Evolutionary conservation across 139 green algal genomes (phyloP), one percentile per base, ranked within the genome.

Genomic region (Chlorella sp.): DNA sequence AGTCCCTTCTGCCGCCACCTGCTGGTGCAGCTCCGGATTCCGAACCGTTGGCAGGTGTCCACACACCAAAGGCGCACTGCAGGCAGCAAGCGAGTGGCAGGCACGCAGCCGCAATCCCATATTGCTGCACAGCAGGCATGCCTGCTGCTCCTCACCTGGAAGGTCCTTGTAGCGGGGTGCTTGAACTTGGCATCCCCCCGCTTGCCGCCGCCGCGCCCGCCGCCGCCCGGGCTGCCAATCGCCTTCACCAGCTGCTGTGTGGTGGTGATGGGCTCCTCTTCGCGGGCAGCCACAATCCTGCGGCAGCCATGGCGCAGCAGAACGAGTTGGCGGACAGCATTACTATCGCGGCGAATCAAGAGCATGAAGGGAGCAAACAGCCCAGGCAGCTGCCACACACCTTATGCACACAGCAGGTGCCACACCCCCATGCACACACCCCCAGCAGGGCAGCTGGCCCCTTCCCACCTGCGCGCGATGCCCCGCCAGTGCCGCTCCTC

Each of bases 141-240:
- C 4, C 11, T 26, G 51, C 51, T 20, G 51, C 51, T 54, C 46
- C 16, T 40, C 38, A 93, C 97, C 93, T 97, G 94, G 40, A 92
- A 91, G 48, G 93, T 94, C 28, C 95, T 86, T 26, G 97, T 99
- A 60, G 97, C 97, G 7, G 97, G 97, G 87, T 99, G 96, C 24
- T 97, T 96, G 19, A 78, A 76, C 76, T 88, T 92, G 75, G 75
- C 28, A 20, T 85, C 81, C 16, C 48, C 75, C 16, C 77, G 60
- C 56, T 30, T 51, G 73, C 68, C 69, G 48, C 81, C 48, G 3
- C 43, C 22, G 30, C 70, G 41, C n/a, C 80, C 82, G 19, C 68
- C 56, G 60, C 84, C 88, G 65, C 89, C 87, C 5, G 87, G 90
- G 28, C 85, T 76, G 32, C 93, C 94, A 2, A 98, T 87, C 3